A percentile compares a stretch with the other conserved stretches of the same genome.
Evolutionary conservation across 2,329 filamentous ascomycete genomes (phyloP).

Genomic region (Truncatella angustata): DNA sequence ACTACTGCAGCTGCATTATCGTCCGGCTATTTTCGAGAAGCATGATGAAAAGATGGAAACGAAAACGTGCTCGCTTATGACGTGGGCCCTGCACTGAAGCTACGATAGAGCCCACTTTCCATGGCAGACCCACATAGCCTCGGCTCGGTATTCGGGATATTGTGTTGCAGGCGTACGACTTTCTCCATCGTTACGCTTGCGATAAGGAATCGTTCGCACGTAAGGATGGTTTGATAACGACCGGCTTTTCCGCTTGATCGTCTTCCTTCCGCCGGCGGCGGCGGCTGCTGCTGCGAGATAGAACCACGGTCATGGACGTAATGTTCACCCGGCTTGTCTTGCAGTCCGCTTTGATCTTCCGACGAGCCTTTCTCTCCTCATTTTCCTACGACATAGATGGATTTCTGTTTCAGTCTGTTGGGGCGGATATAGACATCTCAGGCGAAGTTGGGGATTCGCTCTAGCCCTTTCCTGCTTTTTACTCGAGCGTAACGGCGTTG

Average conservation of each 20-base stretch:
- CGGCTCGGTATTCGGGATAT: slow-evolving; percentile 7
- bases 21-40: neutral
- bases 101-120: neutral
- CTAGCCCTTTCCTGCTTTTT: too few species aligned
- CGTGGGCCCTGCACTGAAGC: neutral
- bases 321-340: too few species aligned
- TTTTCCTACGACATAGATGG: too few species aligned
- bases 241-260: too few species aligned
- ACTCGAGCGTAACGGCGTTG: too few species aligned
- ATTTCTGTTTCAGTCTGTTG: too few species aligned
- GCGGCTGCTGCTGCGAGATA: neutral
- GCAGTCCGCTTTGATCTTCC: too few species aligned
- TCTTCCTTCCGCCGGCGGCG: too few species aligned
- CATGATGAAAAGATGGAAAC: neutral
- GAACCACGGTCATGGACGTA: too few species aligned
- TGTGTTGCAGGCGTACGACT: slow-evolving; percentile 3
- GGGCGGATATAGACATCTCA: too few species aligned
- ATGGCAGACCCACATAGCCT: neutral
- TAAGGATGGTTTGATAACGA: neutral
- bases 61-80: slow-evolving; percentile 6
- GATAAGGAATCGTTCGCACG: neutral
- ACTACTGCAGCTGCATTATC: neutral
- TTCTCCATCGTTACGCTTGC: neutral
- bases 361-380: too few species aligned
- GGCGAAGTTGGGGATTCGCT: too few species aligned